Evolutionary conservation across 2,329 filamentous ascomycete genomes (phyloP).

Genomic region (Blastomyces percursus): DNA sequence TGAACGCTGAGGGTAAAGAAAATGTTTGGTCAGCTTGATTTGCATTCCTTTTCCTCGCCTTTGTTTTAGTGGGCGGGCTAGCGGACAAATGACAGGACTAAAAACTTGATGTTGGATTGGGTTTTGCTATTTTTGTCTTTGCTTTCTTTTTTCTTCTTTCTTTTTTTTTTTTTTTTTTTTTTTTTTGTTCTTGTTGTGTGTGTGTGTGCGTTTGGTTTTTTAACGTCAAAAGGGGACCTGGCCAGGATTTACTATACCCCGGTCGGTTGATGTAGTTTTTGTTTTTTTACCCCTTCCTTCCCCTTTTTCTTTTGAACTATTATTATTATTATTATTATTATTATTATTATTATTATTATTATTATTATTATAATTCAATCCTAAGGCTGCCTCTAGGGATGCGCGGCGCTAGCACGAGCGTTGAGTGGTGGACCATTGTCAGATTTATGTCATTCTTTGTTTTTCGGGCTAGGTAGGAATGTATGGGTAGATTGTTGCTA

Average conservation of each 20-base stretch:
- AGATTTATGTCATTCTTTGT: not conserved
- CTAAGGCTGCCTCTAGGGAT: not conserved
- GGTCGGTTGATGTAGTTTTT: not conserved
- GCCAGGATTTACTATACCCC: not conserved
- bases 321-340: not conserved
- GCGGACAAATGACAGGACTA: no score
- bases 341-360: not conserved
- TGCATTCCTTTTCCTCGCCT: not conserved
- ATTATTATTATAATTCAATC: not conserved
- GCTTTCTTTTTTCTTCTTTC: no score
- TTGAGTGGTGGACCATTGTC: not conserved
- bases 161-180: no score
- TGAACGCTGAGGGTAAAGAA: slow-evolving; percentile 24
- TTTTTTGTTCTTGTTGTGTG: not conserved
- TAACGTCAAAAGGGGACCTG: not conserved
- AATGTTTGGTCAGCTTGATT: slow-evolving; percentile 17
- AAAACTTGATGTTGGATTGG: no score
- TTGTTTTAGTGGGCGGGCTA: not conserved
- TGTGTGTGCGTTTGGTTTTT: no score
- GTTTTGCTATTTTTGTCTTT: no score
- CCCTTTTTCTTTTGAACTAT: not conserved
- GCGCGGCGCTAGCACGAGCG: not conserved
- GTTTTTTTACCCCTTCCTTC: not conserved
- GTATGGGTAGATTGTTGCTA: not conserved
- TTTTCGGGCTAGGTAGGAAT: not conserved